Percentiles rank a stretch among this genome's conserved stretches.
These are phyloP conservation scores for Lecanoromycetidae sp. DNA, from an alignment of 2,329 filamentous ascomycete species.

Conservation along the genomic window DNA sequence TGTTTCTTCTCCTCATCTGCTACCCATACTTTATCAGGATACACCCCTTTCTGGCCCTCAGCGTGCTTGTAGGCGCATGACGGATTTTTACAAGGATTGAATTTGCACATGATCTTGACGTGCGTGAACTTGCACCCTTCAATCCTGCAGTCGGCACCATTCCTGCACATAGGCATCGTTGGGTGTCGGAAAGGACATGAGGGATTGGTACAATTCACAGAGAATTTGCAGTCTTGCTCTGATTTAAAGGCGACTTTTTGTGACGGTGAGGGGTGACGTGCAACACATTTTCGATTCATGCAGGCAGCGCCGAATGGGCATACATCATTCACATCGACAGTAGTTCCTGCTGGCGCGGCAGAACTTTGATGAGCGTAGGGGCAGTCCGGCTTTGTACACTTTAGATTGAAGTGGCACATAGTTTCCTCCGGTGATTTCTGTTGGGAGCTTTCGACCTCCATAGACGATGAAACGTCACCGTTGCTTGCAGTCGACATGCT, in stretches of 20 bases:
- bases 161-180: constrained; percentile 71
- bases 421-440: constrained; percentile 47
- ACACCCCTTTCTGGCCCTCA: constrained; percentile 72
- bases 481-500: constrained; percentile 16
- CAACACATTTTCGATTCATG: constrained; percentile 91
- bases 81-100: constrained; percentile 82
- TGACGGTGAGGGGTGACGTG: constrained; percentile 82
- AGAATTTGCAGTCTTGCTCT: constrained; percentile 82
- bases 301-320: constrained; percentile 83
- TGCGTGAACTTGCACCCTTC: constrained; percentile 85
- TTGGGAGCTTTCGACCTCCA: constrained; percentile 52
- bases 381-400: constrained; percentile 80
- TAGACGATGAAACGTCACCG: constrained; percentile 21
- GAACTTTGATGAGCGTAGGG: constrained; percentile 91
- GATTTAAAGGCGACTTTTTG: constrained; percentile 64
- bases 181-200: constrained; percentile 84
- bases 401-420: constrained; percentile 79
- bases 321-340: constrained; percentile 65
- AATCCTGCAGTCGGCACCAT: constrained; percentile 75
- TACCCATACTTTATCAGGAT: constrained; percentile 84
- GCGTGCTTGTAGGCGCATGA: constrained; percentile 79
- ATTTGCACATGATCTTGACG: constrained; percentile 72
- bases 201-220: constrained; percentile 78
- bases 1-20: constrained; percentile 47
- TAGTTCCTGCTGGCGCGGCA: constrained; percentile 63